Percentiles rank a stretch among this genome's conserved stretches.
These are phyloP conservation scores for Pestalotiopsis sp. DNA, from an alignment of 2,329 filamentous ascomycete genomes.

Conservation along the genomic window DNA sequence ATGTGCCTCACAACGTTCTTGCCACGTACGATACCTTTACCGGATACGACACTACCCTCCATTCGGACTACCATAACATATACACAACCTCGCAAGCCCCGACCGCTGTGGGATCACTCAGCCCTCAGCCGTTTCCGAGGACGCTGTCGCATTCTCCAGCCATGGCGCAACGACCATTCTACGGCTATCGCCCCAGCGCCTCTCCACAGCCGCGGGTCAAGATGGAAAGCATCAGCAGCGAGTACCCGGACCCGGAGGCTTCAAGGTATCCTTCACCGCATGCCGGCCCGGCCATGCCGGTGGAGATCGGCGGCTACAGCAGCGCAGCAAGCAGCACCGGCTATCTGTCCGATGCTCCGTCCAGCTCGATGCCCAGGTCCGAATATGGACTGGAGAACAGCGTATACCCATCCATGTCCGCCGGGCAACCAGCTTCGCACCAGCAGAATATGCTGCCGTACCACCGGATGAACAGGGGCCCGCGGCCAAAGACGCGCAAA, in stretches of 20 bases:
- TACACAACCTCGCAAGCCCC: constrained; percentile 44
- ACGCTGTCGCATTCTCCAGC: constrained; percentile 34
- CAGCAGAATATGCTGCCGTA: constrained; percentile 25
- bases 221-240: constrained; percentile 35
- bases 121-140: constrained; percentile 29
- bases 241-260: constrained; percentile 38
- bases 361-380: constrained; percentile 40
- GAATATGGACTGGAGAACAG: constrained; percentile 40
- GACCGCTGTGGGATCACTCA: constrained; percentile 23
- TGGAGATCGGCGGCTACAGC: constrained; percentile 27
- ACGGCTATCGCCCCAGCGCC: constrained; percentile 33
- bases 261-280: constrained; percentile 45
- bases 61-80: constrained; percentile 48
- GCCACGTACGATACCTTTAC: constrained; percentile 55
- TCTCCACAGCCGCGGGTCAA: constrained; percentile 41
- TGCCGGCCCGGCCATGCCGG: constrained; percentile 37
- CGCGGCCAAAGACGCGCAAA: constrained; percentile 44
- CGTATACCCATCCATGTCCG: constrained; percentile 32
- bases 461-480: not conserved
- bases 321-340: constrained; percentile 33
- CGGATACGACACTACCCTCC: constrained; percentile 45
- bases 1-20: constrained; percentile 45
- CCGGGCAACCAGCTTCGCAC: constrained; percentile 24
- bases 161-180: constrained; percentile 30
- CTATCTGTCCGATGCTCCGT: constrained; percentile 40